Conservation (phyloP, 2,329 filamentous ascomycete genomes). For the Arthrocladium fulminans region DNA sequence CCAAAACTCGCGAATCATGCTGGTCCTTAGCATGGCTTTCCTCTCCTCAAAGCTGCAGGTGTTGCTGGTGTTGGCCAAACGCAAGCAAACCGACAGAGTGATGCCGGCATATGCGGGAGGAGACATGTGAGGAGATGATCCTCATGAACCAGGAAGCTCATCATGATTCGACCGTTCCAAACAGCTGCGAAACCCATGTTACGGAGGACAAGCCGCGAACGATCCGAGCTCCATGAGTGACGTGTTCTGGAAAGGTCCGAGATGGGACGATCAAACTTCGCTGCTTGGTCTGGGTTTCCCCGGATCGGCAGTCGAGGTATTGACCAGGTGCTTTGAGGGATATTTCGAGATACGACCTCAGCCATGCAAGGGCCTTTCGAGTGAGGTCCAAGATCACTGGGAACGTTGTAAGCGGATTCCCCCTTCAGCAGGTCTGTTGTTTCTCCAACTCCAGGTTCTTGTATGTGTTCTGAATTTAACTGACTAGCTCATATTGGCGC, state of each 20-base stretch:
- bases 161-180: neutral
- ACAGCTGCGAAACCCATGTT: too few relatives aligned
- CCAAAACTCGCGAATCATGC: neutral
- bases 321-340: neutral
- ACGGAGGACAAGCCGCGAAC: too few relatives aligned
- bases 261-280: neutral
- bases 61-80: neutral
- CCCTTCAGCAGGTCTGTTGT: neutral
- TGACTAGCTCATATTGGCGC: neutral
- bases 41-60: neutral
- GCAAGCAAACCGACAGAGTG: neutral
- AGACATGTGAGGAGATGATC: constrained; percentile 1
- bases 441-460: neutral
- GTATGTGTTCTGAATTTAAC: too few relatives aligned
- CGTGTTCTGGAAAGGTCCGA: neutral
- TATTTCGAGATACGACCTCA: neutral
- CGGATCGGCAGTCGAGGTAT: constrained; percentile 2
- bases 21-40: neutral
- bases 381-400: too few relatives aligned
- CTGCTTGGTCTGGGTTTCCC: neutral
- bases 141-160: neutral
- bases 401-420: too few relatives aligned
- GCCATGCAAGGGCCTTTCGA: neutral
- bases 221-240: neutral
- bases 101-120: neutral